phyloP scores from a whole-genome alignment of 73 alveolate genomes.

The Breviolum minutum region DNA sequence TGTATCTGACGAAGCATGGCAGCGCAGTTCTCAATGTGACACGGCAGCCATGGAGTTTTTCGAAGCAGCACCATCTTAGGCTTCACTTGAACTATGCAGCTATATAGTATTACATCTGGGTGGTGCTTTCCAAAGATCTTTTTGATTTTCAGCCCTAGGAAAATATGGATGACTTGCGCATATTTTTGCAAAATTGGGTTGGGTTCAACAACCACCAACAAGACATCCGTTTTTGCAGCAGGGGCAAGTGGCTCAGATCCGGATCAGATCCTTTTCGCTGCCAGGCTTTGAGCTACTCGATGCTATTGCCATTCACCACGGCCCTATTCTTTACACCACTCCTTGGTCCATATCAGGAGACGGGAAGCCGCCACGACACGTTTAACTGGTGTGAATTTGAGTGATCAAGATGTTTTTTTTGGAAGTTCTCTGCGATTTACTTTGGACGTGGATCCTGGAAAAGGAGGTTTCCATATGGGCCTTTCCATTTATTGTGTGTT shows the following conservation, averaged over 20 bases:
- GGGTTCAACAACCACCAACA: no score
- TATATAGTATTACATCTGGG: neutral
- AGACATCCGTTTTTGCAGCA: no score
- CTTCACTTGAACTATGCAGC: neutral
- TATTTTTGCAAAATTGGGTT: no score
- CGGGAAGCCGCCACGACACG: neutral
- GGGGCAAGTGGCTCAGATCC: no score
- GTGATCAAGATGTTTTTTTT: neutral
- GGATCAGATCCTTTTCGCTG: neutral
- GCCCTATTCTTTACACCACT: conserved; percentile 77
- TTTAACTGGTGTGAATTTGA: neutral
- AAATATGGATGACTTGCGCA: no score
- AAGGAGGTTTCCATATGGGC: neutral
- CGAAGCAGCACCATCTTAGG: no score
- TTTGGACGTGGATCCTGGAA: no score
- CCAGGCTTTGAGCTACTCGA: conserved; percentile 86
- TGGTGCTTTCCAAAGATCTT: neutral
- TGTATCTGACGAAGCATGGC: conserved; percentile 89
- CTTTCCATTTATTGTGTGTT: no score
- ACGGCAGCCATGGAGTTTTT: neutral
- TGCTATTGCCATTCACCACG: conserved; percentile 82
- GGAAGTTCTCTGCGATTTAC: neutral
- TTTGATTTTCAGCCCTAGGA: neutral
- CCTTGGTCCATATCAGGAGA: conserved; percentile 59
- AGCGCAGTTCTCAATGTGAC: conserved; percentile 68